Conservation (phyloP, 2,329 filamentous ascomycete genomes). For the Teratosphaeria epicoccoides region DNA sequence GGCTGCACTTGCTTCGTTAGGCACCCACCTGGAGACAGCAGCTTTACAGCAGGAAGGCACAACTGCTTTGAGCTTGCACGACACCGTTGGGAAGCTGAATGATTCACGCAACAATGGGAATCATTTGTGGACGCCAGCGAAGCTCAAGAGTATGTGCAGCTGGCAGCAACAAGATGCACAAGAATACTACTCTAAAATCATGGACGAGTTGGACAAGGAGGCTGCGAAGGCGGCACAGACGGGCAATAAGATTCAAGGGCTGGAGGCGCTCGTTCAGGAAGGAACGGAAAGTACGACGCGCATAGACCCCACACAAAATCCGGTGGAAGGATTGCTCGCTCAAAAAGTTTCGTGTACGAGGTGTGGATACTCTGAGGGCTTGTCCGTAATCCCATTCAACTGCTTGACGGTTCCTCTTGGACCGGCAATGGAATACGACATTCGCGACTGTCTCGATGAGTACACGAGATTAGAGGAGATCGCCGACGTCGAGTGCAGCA, state of each 20-base stretch:
- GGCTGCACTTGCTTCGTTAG: constrained; percentile 61
- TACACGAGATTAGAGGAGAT: constrained; percentile 80
- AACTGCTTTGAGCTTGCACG: constrained; percentile 42
- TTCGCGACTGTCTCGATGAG: constrained; percentile 70
- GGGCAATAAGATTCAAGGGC: neutral
- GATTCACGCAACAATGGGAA: constrained; percentile 59
- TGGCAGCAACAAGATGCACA: constrained; percentile 97
- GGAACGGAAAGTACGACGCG: neutral
- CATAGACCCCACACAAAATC: constrained; percentile 46
- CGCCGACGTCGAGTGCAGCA: constrained; percentile 79
- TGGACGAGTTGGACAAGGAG: constrained; percentile 49
- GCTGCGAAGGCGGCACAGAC: constrained; percentile 27
- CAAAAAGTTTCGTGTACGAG: constrained; percentile 79
- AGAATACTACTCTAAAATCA: constrained; percentile 85
- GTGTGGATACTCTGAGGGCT: constrained; percentile 78
- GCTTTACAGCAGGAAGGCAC: constrained; percentile 4
- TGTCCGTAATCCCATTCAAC: constrained; percentile 87
- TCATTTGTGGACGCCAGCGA: constrained; percentile 69
- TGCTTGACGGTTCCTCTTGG: constrained; percentile 81
- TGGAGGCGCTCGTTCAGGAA: neutral
- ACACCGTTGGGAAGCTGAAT: constrained; percentile 61
- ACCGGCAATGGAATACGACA: constrained; percentile 51
- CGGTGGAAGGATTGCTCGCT: constrained; percentile 75
- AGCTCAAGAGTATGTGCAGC: constrained; percentile 78
- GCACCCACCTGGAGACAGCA: constrained; percentile 46